These are phyloP conservation scores for Styphnolobium japonicum DNA, from an alignment of 306 rosid species.

Conservation along the genomic window DNA sequence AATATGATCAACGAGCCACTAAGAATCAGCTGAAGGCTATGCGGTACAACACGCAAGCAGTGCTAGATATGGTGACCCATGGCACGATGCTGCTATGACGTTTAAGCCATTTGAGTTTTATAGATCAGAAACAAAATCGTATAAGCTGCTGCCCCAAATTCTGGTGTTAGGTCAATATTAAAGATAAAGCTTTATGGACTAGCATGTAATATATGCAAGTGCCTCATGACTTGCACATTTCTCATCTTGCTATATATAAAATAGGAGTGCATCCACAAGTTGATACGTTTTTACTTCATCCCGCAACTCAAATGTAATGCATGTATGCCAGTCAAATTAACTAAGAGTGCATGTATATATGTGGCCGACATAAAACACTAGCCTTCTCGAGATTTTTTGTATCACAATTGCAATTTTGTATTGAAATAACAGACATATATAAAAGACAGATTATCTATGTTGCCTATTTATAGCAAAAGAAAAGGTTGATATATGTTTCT, in stretches of 20 bases:
- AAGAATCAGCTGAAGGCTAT: slow-evolving; percentile 19
- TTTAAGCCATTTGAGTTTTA: neutral
- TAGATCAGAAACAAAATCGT: too few species aligned
- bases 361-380: neutral
- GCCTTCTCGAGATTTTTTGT: neutral
- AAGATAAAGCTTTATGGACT: neutral
- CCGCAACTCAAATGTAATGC: neutral
- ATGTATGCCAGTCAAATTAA: neutral
- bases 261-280: neutral
- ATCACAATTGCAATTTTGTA: neutral
- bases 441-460: neutral
- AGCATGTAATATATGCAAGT: neutral
- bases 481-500: neutral
- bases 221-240: slow-evolving; percentile 9
- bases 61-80: neutral
- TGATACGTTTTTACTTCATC: neutral
- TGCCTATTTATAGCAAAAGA: neutral
- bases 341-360: neutral
- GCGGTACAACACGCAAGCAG: slow-evolving; percentile 35
- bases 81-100: neutral
- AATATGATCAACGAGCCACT: slow-evolving; percentile 21
- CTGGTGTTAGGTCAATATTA: slow-evolving; percentile 15
- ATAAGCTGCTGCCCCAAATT: neutral
- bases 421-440: neutral
- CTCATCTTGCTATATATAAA: neutral